Evolutionary conservation across 352 stramenopile genomes (phyloP), one percentile per base, ranked within the genome.

Genomic region (Salisapilia sapeloensis): DNA sequence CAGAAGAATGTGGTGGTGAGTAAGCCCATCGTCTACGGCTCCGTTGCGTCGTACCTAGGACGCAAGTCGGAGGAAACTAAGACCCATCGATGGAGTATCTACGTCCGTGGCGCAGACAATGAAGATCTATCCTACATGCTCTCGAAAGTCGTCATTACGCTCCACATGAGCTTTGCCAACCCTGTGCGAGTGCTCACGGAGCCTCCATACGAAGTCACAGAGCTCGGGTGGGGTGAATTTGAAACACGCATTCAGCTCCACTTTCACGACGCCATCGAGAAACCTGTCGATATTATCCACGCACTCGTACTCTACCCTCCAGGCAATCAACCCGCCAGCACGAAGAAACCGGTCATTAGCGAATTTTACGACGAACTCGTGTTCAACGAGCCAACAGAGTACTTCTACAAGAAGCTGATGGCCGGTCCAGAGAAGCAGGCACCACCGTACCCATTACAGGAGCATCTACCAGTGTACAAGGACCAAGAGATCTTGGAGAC

Each of bases 331-430:
- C 51, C 92, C 1, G 55, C 91, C 67, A 82, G 65, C 51, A 87
- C 71, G 16, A 93, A 93, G 40, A 93, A 93, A 67, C 86, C 89
- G 2, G 92, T 97, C 10, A 69, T 98, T 17, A 77, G 72, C 21
- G 93, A 98, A 59, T 92, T 85, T 37, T 98, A 97, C 63, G 92
- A 98, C 48, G 93, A 98, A 54, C 77, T 97, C 4, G 89, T 98
- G n/a, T 97, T 97, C 57, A 96, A 93, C 16, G 84, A 98, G 64
- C 93, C 93, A 27, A 92, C 71, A 21, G 84, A 96, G 53, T 83
- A 81, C 31, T 97, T 97, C 51, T 96, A 95, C 69, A 81, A 93
- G 48, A 77, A 92, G 40, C 51, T 98, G 18, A 61, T 56, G 50
- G 48, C 49, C 44, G 72, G 64, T 20, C 65, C 64, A 6, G 74